phyloP scores from a whole-genome alignment of 305 asterid species.

The Plantago coronopus region DNA sequence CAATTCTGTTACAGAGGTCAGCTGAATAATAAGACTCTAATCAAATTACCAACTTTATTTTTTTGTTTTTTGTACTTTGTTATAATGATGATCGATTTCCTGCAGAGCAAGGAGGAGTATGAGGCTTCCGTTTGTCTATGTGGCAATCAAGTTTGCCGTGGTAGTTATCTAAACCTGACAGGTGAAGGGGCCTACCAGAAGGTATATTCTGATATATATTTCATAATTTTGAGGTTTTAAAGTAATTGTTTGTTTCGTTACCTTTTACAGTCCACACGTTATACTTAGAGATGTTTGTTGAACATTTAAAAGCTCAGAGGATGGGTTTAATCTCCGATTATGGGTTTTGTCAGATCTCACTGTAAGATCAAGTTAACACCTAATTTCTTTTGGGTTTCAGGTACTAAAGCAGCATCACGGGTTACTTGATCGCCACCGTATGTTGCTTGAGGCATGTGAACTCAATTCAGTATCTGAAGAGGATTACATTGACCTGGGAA shows the following conservation, averaged over 20 bases:
- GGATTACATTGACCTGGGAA: slow-evolving; percentile 84
- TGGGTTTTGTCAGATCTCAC: slow-evolving; percentile 14
- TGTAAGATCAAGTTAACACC: slow-evolving; percentile 10
- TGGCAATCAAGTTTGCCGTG: slow-evolving; percentile 98
- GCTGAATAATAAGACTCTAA: slow-evolving; percentile 26
- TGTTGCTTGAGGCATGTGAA: slow-evolving; percentile 94
- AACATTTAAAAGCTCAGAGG: too few relatives aligned
- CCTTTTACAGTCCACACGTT: not conserved
- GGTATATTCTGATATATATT: slow-evolving; percentile 61
- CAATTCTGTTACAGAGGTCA: slow-evolving; percentile 97
- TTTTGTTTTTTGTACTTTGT: slow-evolving; percentile 9
- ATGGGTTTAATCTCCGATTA: too few relatives aligned
- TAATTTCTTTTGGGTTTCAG: slow-evolving; percentile 37
- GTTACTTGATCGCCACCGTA: slow-evolving; percentile 68
- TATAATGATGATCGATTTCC: slow-evolving; percentile 26
- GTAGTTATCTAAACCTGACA: slow-evolving; percentile 87
- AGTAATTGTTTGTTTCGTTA: not conserved
- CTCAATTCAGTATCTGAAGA: slow-evolving; percentile 82
- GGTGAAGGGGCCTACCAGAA: slow-evolving; percentile 97
- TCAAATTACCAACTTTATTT: slow-evolving; percentile 6
- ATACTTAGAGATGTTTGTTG: not conserved
- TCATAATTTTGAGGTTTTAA: not conserved
- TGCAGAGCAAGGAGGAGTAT: slow-evolving; percentile 97
- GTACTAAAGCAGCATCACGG: slow-evolving; percentile 88
- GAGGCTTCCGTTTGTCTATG: slow-evolving; percentile 99